Evolutionary conservation across 1,284 basidiomycete species (phyloP).

Genomic region (Porphyrellus sp.): DNA sequence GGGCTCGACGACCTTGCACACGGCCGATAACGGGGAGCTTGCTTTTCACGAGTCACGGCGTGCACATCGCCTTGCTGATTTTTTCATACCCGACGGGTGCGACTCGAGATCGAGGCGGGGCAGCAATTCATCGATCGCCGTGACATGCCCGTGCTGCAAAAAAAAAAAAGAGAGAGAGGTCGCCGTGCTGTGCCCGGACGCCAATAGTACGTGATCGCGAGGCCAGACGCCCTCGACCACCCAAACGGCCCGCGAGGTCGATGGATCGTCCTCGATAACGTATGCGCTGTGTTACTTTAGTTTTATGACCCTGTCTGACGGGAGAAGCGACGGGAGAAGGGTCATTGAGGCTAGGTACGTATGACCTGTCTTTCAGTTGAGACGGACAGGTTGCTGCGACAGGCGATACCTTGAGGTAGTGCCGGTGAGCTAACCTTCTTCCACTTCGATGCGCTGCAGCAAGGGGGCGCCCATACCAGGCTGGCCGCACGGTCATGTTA

Average conservation of each 20-base stretch:
- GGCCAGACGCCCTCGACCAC: background rate
- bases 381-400: background rate
- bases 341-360: background rate
- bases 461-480: too few relatives aligned
- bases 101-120: background rate
- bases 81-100: constrained; percentile 8
- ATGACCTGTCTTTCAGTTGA: background rate
- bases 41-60: background rate
- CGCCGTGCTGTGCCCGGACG: background rate
- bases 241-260: background rate
- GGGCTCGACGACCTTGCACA: background rate
- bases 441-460: too few relatives aligned
- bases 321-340: too few relatives aligned
- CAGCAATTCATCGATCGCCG: background rate
- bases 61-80: background rate
- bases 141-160: background rate
- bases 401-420: too few relatives aligned
- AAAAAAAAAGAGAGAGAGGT: background rate
- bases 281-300: background rate
- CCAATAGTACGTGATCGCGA: background rate
- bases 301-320: too few relatives aligned
- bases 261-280: constrained; percentile 1
- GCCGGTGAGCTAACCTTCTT: too few relatives aligned
- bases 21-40: background rate
- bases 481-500: background rate